phyloP scores from a whole-genome alignment of 2,329 filamentous ascomycete species.

The Ophiostoma ips region DNA sequence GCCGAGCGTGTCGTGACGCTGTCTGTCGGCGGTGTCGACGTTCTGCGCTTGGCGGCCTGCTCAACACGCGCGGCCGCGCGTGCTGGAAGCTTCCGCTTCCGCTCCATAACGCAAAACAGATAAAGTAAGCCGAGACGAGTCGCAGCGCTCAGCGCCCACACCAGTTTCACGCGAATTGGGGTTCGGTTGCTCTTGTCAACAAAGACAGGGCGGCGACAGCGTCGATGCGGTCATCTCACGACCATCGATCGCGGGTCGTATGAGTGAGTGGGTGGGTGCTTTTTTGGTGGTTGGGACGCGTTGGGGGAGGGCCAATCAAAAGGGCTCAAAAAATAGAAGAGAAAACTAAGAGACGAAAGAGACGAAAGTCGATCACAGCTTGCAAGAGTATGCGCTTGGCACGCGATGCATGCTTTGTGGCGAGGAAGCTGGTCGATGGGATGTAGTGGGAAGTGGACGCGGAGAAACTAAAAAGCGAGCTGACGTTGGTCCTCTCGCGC shows the following conservation, averaged over 20 bases:
- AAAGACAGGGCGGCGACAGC: constrained; percentile 8
- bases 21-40: constrained; percentile 35
- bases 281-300: neutral
- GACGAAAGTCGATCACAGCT: no score
- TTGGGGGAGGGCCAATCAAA: neutral
- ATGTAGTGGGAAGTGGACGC: neutral
- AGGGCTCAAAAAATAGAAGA: no score
- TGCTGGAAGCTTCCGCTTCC: constrained; percentile 50
- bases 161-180: no score
- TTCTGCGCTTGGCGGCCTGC: constrained; percentile 45
- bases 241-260: neutral
- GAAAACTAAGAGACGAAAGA: no score
- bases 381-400: no score
- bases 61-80: constrained; percentile 48
- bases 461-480: constrained; percentile 8
- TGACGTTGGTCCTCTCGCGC: neutral
- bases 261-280: neutral
- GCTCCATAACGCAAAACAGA: no score
- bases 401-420: no score
- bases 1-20: constrained; percentile 26
- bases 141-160: no score
- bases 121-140: no score
- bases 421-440: neutral
- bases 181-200: constrained; percentile 5
- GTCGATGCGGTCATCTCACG: constrained; percentile 10